Base-by-base conservation (phyloP, 2,329 filamentous ascomycete genomes). In the Talaromyces pinophilus region DNA sequence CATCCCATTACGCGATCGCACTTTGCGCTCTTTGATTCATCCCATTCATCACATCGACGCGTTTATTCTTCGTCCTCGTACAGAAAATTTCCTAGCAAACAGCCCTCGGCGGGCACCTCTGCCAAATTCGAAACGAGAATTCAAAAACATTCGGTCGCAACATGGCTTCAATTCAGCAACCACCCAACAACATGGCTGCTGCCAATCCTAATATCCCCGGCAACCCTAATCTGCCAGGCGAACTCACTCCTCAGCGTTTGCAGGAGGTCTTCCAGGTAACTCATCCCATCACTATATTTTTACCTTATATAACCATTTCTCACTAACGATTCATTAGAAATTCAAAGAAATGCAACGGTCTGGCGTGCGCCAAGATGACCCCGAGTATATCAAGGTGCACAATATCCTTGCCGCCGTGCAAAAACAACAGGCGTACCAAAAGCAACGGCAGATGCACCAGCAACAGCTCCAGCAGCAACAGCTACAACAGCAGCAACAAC, bases 321-420 rank as follows among this genome's bases (percentile, higher is more conserved):
- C 22, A 15, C 3, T 61, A 15, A 42, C 28, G 6, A 17, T 2
- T 33, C 1, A 44, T 60, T 73, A 97, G 93, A 93, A 92, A 85
- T 95, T 91, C 71, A 90, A 91, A 75, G 88, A 92, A 77, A 93
- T 98, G 91, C 95, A 94, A 80, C 87, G 91, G 65, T 86, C 90
- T 73, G 93, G 93, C 71, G 90, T 96, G 28, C 87, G 92, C 48
- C 85, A 88, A 65, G 90, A 86, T 65, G 93, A 98, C 74, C 94
- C 94, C 55, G 93, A 98, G 77, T 93, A 90, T 74, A 85, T 94
- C 73, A 96, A 95, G 80, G 87, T 89, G 38, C 89, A 92, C 63
- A 88, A 90, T 68, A 88, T 96, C 68, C 85, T 97, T 69, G 78
- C 86, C 44, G 88, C 85, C 71, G 86, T 97, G 64, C 90, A 92